These are phyloP conservation scores for Macrolepiota albuminosa DNA, from an alignment of 768 basidiomycete genomes.

Conservation along the genomic window DNA sequence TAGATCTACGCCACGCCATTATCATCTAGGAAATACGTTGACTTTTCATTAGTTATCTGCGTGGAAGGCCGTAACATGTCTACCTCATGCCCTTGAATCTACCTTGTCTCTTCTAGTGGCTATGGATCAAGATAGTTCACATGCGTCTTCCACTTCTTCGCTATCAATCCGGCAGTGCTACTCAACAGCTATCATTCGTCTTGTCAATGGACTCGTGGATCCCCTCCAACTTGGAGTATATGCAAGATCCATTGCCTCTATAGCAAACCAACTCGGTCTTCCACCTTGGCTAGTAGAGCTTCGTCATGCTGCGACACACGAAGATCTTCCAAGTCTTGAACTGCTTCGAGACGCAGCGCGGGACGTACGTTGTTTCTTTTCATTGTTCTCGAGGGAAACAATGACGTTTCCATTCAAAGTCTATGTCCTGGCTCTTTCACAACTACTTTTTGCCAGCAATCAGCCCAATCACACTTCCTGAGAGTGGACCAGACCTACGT, in stretches of 20 bases:
- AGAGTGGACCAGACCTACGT: conserved; percentile 35
- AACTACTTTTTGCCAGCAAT: conserved; percentile 82
- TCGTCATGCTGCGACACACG: conserved; percentile 93
- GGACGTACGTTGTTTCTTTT: conserved; percentile 42
- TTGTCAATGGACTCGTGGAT: conserved; percentile 95
- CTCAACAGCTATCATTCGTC: conserved; percentile 75
- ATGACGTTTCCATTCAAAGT: conserved; percentile 37
- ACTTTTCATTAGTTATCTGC: conserved; percentile 57
- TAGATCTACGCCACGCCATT: conserved; percentile 26
- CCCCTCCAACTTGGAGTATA: conserved; percentile 86
- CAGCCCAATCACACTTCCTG: conserved; percentile 40
- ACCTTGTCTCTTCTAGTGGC: conserved; percentile 58
- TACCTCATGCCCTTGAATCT: conserved; percentile 83
- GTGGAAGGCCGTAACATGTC: conserved; percentile 67
- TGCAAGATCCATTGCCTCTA: conserved; percentile 85
- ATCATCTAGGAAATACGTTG: conserved; percentile 5
- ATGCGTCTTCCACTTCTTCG: conserved; percentile 21
- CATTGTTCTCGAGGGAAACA: not conserved
- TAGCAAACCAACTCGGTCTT: conserved; percentile 81
- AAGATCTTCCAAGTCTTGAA: conserved; percentile 84
- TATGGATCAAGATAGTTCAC: conserved; percentile 47
- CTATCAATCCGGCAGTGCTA: conserved; percentile 72
- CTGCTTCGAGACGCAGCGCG: conserved; percentile 71
- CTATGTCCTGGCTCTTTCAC: conserved; percentile 76
- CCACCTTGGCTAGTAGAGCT: conserved; percentile 90